Percentiles rank a stretch among this genome's conserved stretches.
phyloP scores from a whole-genome alignment of 352 stramenopile genomes.

The Lagenidium sp. region DNA sequence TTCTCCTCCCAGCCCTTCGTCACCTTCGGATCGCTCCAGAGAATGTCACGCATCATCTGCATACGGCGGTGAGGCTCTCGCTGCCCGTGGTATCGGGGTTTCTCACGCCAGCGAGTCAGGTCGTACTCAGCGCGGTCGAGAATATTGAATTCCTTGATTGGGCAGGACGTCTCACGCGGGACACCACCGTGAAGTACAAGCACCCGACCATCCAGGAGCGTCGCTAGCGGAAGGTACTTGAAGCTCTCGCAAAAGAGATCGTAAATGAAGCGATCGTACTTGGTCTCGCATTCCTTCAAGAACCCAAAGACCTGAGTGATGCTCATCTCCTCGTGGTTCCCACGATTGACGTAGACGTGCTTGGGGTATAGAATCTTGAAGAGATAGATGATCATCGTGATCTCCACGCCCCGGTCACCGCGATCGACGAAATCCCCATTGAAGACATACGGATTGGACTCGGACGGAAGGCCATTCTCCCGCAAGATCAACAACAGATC shows the following conservation, averaged over 20 bases:
- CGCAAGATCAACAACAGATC: constrained; percentile 77
- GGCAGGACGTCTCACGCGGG: constrained; percentile 44
- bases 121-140: constrained; percentile 64
- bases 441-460: constrained; percentile 79
- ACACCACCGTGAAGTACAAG: constrained; percentile 74
- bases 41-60: constrained; percentile 67
- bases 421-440: constrained; percentile 84
- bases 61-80: constrained; percentile 48
- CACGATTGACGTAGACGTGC: constrained; percentile 70
- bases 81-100: constrained; percentile 38
- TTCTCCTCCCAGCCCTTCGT: constrained; percentile 70
- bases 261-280: constrained; percentile 75
- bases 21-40: constrained; percentile 75
- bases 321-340: constrained; percentile 83
- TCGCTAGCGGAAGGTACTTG: constrained; percentile 62
- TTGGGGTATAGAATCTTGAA: constrained; percentile 74
- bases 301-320: constrained; percentile 86
- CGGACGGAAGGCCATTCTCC: constrained; percentile 70
- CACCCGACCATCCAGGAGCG: constrained; percentile 65
- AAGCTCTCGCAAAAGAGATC: constrained; percentile 81
- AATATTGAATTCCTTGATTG: constrained; percentile 47
- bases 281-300: constrained; percentile 79
- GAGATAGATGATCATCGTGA: constrained; percentile 71
- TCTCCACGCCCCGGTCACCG: constrained; percentile 70
- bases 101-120: constrained; percentile 60